Evolutionary conservation across 495 filamentous ascomycete genomes (phyloP).

Genomic region (Penicillium salamii): DNA sequence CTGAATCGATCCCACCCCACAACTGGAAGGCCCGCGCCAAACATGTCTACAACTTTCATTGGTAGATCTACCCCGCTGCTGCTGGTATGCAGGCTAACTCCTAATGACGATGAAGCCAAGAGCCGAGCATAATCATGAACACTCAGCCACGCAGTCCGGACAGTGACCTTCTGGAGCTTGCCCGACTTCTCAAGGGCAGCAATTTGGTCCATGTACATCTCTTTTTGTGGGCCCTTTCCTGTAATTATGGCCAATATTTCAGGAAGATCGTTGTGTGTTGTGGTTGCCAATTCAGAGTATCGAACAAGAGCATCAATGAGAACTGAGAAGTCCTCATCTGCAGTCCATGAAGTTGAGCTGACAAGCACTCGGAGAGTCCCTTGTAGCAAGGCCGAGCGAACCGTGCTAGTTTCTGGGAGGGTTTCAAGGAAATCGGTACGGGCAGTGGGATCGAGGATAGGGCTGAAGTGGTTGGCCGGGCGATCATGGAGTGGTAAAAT

Average conservation of each 20-base stretch:
- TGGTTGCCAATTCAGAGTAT: constrained; percentile 57
- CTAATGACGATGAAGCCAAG: constrained; percentile 84
- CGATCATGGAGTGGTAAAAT: constrained; percentile 81
- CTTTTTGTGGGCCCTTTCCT: constrained; percentile 83
- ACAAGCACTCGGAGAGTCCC: constrained; percentile 67
- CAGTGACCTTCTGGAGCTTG: constrained; percentile 62
- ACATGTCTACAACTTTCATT: constrained; percentile 99
- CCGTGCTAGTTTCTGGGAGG: constrained; percentile 55
- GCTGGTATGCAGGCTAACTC: constrained; percentile 87
- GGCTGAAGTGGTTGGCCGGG: constrained; percentile 77
- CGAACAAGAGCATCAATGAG: constrained; percentile 78
- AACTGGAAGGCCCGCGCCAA: constrained; percentile 89
- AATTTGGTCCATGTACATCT: constrained; percentile 68
- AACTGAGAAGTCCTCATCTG: constrained; percentile 91
- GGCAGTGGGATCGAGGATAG: constrained; percentile 47
- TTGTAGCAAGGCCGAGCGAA: constrained; percentile 52
- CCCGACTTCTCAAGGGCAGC: constrained; percentile 52
- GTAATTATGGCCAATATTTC: constrained; percentile 84
- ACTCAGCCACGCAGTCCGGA: constrained; percentile 79
- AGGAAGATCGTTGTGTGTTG: constrained; percentile 44
- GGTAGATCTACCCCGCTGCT: constrained; percentile 93
- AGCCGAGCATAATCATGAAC: constrained; percentile 80
- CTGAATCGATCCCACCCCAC: constrained; percentile 79
- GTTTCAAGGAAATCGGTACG: constrained; percentile 57
- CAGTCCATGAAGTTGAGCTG: constrained; percentile 93